Evolutionary conservation across 495 filamentous ascomycete genomes (phyloP).

Genomic region (Oidiodendron maius): DNA sequence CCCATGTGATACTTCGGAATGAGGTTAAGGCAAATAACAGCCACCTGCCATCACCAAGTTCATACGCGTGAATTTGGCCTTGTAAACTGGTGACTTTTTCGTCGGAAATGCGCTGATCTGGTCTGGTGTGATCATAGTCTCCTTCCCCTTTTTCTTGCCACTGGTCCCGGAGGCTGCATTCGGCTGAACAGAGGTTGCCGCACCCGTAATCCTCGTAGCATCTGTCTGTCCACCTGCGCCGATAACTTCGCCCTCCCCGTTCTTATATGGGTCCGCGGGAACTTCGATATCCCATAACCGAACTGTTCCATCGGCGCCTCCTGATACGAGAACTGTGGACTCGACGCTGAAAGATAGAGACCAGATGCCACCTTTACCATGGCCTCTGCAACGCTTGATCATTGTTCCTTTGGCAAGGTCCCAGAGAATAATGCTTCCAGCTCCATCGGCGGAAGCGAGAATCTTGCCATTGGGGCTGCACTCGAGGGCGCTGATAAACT

Average conservation of each 20-base stretch:
- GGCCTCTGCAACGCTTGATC: conserved; percentile 88
- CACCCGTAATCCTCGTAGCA: conserved; percentile 42
- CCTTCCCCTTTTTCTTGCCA: conserved; percentile 81
- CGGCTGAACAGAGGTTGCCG: conserved; percentile 31
- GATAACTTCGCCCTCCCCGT: conserved; percentile 44
- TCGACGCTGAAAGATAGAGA: conserved; percentile 87
- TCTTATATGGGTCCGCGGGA: conserved; percentile 40
- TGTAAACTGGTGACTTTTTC: conserved; percentile 92
- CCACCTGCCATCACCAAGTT: conserved; percentile 86
- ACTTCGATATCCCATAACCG: conserved; percentile 86
- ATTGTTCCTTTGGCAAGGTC: conserved; percentile 76
- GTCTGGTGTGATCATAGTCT: conserved; percentile 82
- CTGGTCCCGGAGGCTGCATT: conserved; percentile 39
- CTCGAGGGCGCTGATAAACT: conserved; percentile 73
- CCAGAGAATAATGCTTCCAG: conserved; percentile 87
- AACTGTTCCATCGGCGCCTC: conserved; percentile 87
- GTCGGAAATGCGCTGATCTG: conserved; percentile 91
- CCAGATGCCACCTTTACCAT: conserved; percentile 91
- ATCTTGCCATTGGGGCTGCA: conserved; percentile 83
- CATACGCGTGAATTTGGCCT: conserved; percentile 88
- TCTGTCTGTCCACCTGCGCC: conserved; percentile 41
- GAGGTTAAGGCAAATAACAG: conserved; percentile 59
- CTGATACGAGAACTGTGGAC: conserved; percentile 78
- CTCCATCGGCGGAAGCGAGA: conserved; percentile 79
- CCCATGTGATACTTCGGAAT: not conserved